phyloP scores from a whole-genome alignment of 1,139 yeast genomes.

The Debaryomyces singareniensis region DNA sequence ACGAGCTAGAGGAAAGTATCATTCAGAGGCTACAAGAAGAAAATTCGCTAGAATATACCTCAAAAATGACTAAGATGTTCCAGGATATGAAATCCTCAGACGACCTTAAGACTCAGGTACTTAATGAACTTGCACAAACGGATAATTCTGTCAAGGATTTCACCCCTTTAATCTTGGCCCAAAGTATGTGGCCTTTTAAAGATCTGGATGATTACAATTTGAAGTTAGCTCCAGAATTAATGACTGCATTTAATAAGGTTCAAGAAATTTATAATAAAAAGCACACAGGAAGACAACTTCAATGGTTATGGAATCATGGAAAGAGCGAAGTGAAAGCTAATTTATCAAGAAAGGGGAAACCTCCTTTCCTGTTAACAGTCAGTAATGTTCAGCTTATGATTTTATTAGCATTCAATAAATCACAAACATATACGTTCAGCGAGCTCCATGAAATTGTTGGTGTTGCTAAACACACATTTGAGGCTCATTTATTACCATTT shows the following conservation, averaged over 20 bases:
- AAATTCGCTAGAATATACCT: slow-evolving; percentile 88
- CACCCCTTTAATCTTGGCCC: slow-evolving; percentile 75
- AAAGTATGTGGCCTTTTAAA: slow-evolving; percentile 82
- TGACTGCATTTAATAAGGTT: slow-evolving; percentile 59
- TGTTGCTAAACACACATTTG: slow-evolving; percentile 57
- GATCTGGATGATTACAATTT: slow-evolving; percentile 38
- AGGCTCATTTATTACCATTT: slow-evolving; percentile 71
- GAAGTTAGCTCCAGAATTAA: slow-evolving; percentile 47
- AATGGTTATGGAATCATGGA: slow-evolving; percentile 95
- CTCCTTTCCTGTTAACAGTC: slow-evolving; percentile 76
- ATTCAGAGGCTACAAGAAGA: slow-evolving; percentile 85
- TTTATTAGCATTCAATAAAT: slow-evolving; percentile 69
- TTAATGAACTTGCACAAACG: slow-evolving; percentile 36
- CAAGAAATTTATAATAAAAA: slow-evolving; percentile 63
- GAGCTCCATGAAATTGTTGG: slow-evolving; percentile 66
- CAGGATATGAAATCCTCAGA: slow-evolving; percentile 86
- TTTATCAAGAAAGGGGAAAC: slow-evolving; percentile 73
- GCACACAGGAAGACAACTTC: slow-evolving; percentile 83
- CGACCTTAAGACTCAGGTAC: slow-evolving; percentile 66
- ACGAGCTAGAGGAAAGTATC: slow-evolving; percentile 79
- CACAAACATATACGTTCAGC: slow-evolving; percentile 50
- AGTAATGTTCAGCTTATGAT: slow-evolving; percentile 86
- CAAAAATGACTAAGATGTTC: slow-evolving; percentile 93
- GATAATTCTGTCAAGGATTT: slow-evolving; percentile 49
- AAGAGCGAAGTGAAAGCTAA: slow-evolving; percentile 92